These are phyloP conservation scores for Neurospora tetraspora DNA, from an alignment of 495 filamentous ascomycete species.

Conservation along the genomic window DNA sequence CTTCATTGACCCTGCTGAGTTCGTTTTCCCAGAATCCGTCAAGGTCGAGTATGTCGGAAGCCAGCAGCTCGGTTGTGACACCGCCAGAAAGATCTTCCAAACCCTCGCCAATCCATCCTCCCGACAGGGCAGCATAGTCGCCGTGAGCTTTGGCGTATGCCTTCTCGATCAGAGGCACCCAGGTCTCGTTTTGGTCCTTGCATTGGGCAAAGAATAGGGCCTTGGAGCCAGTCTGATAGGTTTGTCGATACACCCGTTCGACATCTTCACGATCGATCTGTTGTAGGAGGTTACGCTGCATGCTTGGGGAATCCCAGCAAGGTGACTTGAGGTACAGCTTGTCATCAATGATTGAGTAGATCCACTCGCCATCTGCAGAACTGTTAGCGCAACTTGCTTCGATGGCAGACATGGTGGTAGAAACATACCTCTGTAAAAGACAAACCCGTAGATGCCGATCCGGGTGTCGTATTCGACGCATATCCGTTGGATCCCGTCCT, in stretches of 20 bases:
- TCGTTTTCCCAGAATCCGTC: constrained; percentile 87
- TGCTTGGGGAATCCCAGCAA: constrained; percentile 59
- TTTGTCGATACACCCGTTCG: constrained; percentile 70
- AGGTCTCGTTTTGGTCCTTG: constrained; percentile 82
- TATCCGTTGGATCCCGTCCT: constrained; percentile 64
- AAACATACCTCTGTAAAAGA: constrained; percentile 59
- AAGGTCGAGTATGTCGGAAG: constrained; percentile 80
- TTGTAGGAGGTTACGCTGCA: constrained; percentile 42
- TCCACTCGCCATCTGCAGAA: constrained; percentile 77
- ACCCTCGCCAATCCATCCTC: constrained; percentile 81
- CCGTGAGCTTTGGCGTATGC: constrained; percentile 95
- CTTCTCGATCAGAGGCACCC: constrained; percentile 88
- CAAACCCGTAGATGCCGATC: constrained; percentile 91
- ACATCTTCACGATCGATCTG: constrained; percentile 53
- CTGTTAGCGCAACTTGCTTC: neutral
- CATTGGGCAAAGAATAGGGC: constrained; percentile 85
- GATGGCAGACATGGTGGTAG: neutral
- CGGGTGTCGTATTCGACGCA: constrained; percentile 68
- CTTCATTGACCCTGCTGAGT: constrained; percentile 73
- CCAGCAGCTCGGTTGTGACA: constrained; percentile 74
- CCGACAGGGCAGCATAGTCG: constrained; percentile 67
- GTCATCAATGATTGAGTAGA: constrained; percentile 79
- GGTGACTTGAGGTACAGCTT: constrained; percentile 72
- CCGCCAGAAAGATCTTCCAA: constrained; percentile 91
- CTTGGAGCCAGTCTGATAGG: constrained; percentile 69